phyloP scores from a whole-genome alignment of 2,329 filamentous ascomycete genomes.

The Aspergillus unguis region DNA sequence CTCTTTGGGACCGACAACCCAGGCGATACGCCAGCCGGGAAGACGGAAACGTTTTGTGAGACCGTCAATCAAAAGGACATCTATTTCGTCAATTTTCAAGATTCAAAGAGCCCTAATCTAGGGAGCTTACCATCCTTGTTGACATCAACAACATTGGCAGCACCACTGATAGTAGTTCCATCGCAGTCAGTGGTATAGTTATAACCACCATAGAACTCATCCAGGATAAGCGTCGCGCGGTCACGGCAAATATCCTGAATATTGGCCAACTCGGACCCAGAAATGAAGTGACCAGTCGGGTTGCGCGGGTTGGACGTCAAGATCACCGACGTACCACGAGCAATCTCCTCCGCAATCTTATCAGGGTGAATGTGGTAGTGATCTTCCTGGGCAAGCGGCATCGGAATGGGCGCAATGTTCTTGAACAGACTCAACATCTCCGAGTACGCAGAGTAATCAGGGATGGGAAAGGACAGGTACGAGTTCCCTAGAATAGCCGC shows the following conservation, averaged over 20 bases:
- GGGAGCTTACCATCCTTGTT: constrained; percentile 62
- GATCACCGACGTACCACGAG: constrained; percentile 80
- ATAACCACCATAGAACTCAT: constrained; percentile 96
- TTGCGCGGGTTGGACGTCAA: constrained; percentile 94
- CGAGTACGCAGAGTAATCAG: constrained; percentile 95
- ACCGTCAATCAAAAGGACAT: constrained; percentile 92
- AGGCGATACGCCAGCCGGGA: constrained; percentile 93
- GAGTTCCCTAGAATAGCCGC: constrained; percentile 90
- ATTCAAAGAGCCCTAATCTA: neutral
- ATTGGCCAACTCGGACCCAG: constrained; percentile 77
- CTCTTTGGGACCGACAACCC: constrained; percentile 93
- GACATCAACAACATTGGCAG: constrained; percentile 85
- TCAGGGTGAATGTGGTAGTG: constrained; percentile 91
- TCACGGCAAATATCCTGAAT: constrained; percentile 93
- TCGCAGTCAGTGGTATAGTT: constrained; percentile 94
- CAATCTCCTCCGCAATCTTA: constrained; percentile 88
- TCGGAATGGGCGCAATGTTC: constrained; percentile 85
- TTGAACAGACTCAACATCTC: constrained; percentile 95
- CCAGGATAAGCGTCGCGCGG: constrained; percentile 85
- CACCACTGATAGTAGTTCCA: constrained; percentile 81
- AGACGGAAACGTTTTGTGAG: constrained; percentile 95
- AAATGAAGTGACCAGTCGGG: constrained; percentile 83
- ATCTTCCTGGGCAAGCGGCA: constrained; percentile 78
- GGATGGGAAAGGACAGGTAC: constrained; percentile 90
- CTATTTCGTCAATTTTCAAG: constrained; percentile 33